Evolutionary conservation across 768 basidiomycete genomes (phyloP), one percentile per base, ranked within the genome.

Genomic region (Termitomyces sp.): DNA sequence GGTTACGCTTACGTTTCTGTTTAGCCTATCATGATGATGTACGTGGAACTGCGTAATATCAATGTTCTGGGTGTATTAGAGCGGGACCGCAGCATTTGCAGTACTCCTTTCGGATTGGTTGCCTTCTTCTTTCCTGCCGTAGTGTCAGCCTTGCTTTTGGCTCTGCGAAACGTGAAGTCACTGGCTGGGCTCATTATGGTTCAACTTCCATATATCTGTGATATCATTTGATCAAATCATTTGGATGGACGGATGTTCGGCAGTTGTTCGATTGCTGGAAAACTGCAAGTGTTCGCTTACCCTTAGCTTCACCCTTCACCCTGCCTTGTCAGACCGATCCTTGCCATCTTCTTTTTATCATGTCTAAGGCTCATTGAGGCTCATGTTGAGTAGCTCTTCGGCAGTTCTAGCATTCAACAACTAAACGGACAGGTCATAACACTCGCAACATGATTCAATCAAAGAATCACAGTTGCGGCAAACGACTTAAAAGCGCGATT

Each of bases 401-500:
- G 33, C 6, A 9, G 33, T 22, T 4, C 12, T 50, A 20, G 33
- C 33, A n/a, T 10, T 7, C 13, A 24, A 4, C 22, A 35, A n/a
- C 18, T 52, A 6, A 18, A 24, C 9, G 3, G 42, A 44, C 35
- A 48, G 54, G 47, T 55, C 53, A 48, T 32, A 45, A 35, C 18
- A 50, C 38, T 58, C 42, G 55, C 57, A 53, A 22, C 26, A 38
- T 43, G 49, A 35, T 16, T 54, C 42, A 45, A 54, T 36, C 40
- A 50, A 54, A 54, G 35, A 45, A 54, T 36, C 33, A 45, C 50
- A 54, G 35, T 56, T 46, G 54, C 24, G 35, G 38, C 14, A 22
- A 58, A 46, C 36, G 24, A 33, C 36, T n/a, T 57, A 58, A 56
- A 61, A 63, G 32, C 36, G 16, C 28, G 44, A 43, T 55, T 46